Evolutionary conservation across 495 filamentous ascomycete species (phyloP).

Genomic region (Tuber magnatum): DNA sequence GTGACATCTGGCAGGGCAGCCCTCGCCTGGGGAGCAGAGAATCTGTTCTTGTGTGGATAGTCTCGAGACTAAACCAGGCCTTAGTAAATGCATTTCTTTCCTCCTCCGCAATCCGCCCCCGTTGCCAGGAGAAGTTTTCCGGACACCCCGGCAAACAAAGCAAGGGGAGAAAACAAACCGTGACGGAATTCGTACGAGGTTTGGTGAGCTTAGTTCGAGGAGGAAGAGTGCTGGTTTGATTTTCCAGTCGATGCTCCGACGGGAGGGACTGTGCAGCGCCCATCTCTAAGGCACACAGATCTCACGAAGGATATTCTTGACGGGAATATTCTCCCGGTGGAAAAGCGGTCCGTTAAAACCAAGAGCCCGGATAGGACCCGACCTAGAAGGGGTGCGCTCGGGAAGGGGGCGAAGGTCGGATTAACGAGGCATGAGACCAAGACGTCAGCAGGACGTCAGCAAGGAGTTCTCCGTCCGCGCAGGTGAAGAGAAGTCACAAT

Average conservation of each 20-base stretch:
- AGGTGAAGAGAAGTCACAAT: background rate
- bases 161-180: conserved; percentile 11
- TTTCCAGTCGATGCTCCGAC: conserved; percentile 19
- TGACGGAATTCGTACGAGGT: conserved; percentile 32
- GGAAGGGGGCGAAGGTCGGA: background rate
- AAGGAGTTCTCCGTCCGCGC: background rate
- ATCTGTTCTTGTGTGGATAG: background rate
- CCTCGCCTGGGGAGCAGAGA: background rate
- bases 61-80: background rate
- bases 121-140: conserved; percentile 8
- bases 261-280: conserved; percentile 27
- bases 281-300: conserved; percentile 16
- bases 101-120: background rate
- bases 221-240: conserved; percentile 11
- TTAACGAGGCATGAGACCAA: conserved; percentile 3
- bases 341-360: background rate
- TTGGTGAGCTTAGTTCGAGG: conserved; percentile 34
- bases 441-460: conserved; percentile 6
- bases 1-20: background rate
- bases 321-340: background rate
- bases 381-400: background rate
- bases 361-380: background rate
- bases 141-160: conserved; percentile 4
- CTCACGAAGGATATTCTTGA: background rate
- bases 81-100: background rate